Evolutionary conservation across 371 early-diverging fungal genomes (phyloP).

Genomic region (Funneliformis caledonium): DNA sequence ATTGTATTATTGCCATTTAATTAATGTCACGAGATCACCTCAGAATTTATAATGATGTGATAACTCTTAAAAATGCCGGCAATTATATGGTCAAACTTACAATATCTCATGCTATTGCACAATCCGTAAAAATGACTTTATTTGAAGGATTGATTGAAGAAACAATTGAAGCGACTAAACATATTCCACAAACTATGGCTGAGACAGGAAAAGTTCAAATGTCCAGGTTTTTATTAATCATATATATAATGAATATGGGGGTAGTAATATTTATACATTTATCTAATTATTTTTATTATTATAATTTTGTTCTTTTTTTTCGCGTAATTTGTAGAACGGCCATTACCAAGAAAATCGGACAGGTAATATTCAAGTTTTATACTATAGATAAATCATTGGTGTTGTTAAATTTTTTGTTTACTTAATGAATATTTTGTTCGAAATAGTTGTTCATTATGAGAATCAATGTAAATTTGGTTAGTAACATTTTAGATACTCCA

Average conservation of each 20-base stretch:
- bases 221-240: constrained; percentile 55
- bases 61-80: constrained; percentile 72
- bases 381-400: background rate
- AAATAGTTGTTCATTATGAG: constrained; percentile 87
- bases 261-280: background rate
- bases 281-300: background rate
- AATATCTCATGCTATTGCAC: constrained; percentile 85
- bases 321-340: constrained; percentile 51
- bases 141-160: constrained; percentile 84
- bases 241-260: background rate
- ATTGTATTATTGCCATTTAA: background rate
- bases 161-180: constrained; percentile 83
- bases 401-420: constrained; percentile 18
- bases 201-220: constrained; percentile 79
- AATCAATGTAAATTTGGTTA: constrained; percentile 87
- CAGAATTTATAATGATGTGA: constrained; percentile 59
- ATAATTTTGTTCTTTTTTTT: background rate
- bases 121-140: constrained; percentile 84
- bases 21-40: background rate
- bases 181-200: constrained; percentile 84
- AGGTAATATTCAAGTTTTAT: constrained; percentile 39
- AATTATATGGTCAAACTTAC: constrained; percentile 85
- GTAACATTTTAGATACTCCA: constrained; percentile 83
- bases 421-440: constrained; percentile 69
- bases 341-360: constrained; percentile 69